phyloP scores from a whole-genome alignment of 306 rosid species.

The Vachellia collinsii region DNA sequence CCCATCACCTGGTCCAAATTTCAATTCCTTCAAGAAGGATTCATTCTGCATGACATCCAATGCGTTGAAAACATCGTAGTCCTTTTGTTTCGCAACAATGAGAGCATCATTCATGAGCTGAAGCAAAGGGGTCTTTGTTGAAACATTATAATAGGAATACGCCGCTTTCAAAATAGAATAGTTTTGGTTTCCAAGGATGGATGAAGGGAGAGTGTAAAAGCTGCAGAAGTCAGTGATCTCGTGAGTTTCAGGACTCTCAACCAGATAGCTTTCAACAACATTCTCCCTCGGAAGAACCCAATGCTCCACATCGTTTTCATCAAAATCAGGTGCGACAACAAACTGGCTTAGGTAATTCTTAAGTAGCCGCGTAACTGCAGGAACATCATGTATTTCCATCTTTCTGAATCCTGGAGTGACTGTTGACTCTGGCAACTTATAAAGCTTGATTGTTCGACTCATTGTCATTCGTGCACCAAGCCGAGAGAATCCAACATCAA shows the following conservation, averaged over 20 bases:
- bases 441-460: slow-evolving; percentile 77
- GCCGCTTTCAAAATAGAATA: slow-evolving; percentile 47
- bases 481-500: slow-evolving; percentile 85
- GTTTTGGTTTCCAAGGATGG: slow-evolving; percentile 50
- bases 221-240: slow-evolving; percentile 79
- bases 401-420: slow-evolving; percentile 70
- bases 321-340: slow-evolving; percentile 67
- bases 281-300: slow-evolving; percentile 69
- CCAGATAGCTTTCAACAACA: slow-evolving; percentile 69
- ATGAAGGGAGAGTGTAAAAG: slow-evolving; percentile 72
- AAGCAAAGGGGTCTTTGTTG: slow-evolving; percentile 43
- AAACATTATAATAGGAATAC: slow-evolving; percentile 48
- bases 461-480: slow-evolving; percentile 85
- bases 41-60: slow-evolving; percentile 52
- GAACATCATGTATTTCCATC: slow-evolving; percentile 70
- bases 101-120: slow-evolving; percentile 54
- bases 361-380: slow-evolving; percentile 71
- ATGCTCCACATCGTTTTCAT: slow-evolving; percentile 73
- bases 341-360: slow-evolving; percentile 63
- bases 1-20: slow-evolving; percentile 57
- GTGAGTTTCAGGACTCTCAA: slow-evolving; percentile 66
- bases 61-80: slow-evolving; percentile 52
- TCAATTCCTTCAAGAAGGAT: slow-evolving; percentile 52
- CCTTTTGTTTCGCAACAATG: slow-evolving; percentile 42
- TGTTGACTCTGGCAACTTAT: slow-evolving; percentile 69